These are phyloP conservation scores for Suhomyces sp. DNA, from an alignment of 805 yeast species.

Conservation along the genomic window DNA sequence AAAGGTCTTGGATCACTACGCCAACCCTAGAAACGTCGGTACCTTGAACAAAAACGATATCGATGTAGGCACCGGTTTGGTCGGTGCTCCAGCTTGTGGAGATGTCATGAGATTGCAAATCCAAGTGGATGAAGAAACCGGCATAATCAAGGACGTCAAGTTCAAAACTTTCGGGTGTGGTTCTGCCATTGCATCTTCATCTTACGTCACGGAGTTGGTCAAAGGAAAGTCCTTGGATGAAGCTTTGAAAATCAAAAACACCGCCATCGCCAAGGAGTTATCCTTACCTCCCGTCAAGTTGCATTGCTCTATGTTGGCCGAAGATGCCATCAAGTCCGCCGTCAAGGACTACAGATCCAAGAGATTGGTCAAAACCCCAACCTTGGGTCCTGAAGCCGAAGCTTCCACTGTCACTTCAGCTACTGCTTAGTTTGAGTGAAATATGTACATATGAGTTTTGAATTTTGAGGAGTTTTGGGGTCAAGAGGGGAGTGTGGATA, in stretches of 20 bases:
- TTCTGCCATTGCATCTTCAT: conserved; percentile 93
- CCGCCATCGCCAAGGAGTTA: conserved; percentile 91
- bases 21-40: conserved; percentile 96
- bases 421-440: conserved; percentile 13
- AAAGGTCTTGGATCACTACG: conserved; percentile 93
- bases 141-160: conserved; percentile 90
- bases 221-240: conserved; percentile 94
- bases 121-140: conserved; percentile 86
- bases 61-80: conserved; percentile 93
- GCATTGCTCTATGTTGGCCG: conserved; percentile 98
- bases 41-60: conserved; percentile 73
- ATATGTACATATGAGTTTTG: too few relatives aligned
- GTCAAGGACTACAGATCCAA: conserved; percentile 91
- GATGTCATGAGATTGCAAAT: conserved; percentile 98
- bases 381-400: conserved; percentile 45
- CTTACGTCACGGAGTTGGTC: conserved; percentile 92
- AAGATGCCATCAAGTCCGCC: conserved; percentile 97
- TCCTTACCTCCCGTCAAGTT: conserved; percentile 95
- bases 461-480: too few relatives aligned
- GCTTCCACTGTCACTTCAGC: conserved; percentile 9
- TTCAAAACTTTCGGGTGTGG: conserved; percentile 99
- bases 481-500: too few relatives aligned
- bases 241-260: conserved; percentile 89
- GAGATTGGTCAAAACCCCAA: conserved; percentile 54
- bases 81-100: conserved; percentile 99